These are phyloP conservation scores for Dalbergia cultrata DNA, from an alignment of 306 rosid species.

Conservation along the genomic window DNA sequence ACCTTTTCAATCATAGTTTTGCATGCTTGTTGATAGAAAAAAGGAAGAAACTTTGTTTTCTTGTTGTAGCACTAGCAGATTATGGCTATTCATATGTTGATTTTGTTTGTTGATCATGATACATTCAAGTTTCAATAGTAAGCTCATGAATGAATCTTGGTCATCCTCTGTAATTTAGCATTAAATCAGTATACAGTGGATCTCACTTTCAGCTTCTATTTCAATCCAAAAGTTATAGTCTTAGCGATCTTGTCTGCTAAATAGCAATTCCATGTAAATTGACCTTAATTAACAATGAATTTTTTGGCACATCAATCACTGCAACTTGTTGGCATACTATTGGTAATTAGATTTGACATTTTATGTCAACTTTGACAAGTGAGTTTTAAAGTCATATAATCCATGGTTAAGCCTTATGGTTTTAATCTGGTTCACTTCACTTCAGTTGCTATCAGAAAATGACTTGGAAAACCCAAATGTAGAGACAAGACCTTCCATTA, in stretches of 20 bases:
- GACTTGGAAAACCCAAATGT: slow-evolving; percentile 40
- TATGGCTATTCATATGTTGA: no score
- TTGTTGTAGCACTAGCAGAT: no score
- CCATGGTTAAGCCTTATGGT: slow-evolving; percentile 26
- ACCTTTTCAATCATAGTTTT: no score
- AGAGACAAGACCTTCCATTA: slow-evolving; percentile 46
- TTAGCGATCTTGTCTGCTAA: background rate
- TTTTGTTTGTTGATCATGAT: no score
- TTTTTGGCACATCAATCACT: background rate
- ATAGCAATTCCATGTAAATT: background rate
- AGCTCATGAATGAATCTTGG: no score
- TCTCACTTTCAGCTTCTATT: background rate
- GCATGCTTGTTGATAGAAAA: no score
- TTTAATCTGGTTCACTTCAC: background rate
- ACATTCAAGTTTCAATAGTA: no score
- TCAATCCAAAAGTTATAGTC: background rate
- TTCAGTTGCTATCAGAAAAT: slow-evolving; percentile 40
- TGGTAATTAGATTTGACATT: slow-evolving; percentile 29
- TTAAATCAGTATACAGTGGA: background rate
- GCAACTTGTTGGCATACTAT: background rate
- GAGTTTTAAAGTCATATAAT: background rate
- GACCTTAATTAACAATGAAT: slow-evolving; percentile 3
- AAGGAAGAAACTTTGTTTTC: no score
- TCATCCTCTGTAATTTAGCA: background rate
- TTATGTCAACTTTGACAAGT: background rate